These are phyloP conservation scores for Zygoascus flipseniorum DNA, from an alignment of 805 yeast genomes.

Conservation along the genomic window DNA sequence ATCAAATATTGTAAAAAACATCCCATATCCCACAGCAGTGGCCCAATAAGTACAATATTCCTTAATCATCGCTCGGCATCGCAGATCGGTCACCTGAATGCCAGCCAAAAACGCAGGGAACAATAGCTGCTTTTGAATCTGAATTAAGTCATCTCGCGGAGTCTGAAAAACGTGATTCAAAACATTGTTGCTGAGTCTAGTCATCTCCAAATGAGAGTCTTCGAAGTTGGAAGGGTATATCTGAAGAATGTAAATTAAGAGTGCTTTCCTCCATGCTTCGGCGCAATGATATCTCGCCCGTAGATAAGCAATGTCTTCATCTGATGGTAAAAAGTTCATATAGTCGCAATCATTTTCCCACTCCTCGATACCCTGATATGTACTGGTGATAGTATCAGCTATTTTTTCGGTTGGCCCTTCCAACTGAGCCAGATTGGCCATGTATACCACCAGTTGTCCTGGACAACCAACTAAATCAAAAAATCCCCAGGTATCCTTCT, in stretches of 20 bases:
- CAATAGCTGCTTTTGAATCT: conserved; percentile 1
- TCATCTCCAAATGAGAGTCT: not conserved
- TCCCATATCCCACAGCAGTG: not conserved
- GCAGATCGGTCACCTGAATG: not conserved
- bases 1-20: not conserved
- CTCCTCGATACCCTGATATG: not conserved
- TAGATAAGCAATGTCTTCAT: not conserved
- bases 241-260: not conserved
- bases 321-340: not conserved
- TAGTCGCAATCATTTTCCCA: not conserved
- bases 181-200: not conserved
- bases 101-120: not conserved
- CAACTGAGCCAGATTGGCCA: not conserved
- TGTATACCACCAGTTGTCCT: not conserved
- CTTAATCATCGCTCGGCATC: not conserved
- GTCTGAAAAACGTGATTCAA: not conserved
- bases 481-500: not conserved
- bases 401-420: not conserved
- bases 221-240: not conserved
- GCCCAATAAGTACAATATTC: conserved; percentile 1
- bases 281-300: not conserved
- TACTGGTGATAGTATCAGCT: not conserved
- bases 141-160: not conserved
- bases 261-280: conserved; percentile 2
- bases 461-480: conserved; percentile 1